These are phyloP conservation scores for Eremochloa ophiuroides DNA, from an alignment of 176 grass and related monocot species.

Conservation along the genomic window DNA sequence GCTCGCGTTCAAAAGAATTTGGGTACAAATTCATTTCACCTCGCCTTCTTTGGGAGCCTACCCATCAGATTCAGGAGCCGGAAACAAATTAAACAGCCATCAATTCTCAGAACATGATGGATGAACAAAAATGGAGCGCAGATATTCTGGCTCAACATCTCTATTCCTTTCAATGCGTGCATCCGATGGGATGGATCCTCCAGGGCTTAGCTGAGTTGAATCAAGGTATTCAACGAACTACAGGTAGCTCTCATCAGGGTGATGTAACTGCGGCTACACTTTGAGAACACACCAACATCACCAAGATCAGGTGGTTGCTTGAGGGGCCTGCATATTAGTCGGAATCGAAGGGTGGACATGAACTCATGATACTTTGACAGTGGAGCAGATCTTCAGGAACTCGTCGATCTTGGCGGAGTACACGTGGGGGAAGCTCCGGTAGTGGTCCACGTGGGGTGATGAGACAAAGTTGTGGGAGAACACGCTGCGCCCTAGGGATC, in stretches of 20 bases:
- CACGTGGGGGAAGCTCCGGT: slow-evolving; percentile 77
- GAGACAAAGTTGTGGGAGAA: slow-evolving; percentile 71
- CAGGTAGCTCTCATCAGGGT: background rate
- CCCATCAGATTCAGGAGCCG: background rate
- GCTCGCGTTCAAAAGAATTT: background rate
- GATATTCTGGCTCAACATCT: background rate
- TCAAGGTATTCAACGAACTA: background rate
- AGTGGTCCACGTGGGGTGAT: slow-evolving; percentile 91
- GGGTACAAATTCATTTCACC: background rate
- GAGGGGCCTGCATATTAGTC: background rate
- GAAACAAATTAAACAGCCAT: background rate
- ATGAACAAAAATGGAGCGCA: background rate
- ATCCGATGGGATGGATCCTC: background rate
- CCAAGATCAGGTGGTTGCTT: too few species aligned
- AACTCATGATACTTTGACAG: slow-evolving; percentile 37
- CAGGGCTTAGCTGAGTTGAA: background rate
- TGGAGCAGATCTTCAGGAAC: slow-evolving; percentile 59
- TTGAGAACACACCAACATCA: background rate
- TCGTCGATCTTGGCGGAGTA: slow-evolving; percentile 80
- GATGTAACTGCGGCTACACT: background rate
- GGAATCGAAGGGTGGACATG: background rate
- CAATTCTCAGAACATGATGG: background rate
- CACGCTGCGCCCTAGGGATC: slow-evolving; percentile 49
- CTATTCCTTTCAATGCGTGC: background rate
- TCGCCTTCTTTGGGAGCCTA: too few species aligned